Evolutionary conservation across 768 basidiomycete genomes (phyloP), one percentile per base, ranked within the genome.

Genomic region (Podaxis sp.): DNA sequence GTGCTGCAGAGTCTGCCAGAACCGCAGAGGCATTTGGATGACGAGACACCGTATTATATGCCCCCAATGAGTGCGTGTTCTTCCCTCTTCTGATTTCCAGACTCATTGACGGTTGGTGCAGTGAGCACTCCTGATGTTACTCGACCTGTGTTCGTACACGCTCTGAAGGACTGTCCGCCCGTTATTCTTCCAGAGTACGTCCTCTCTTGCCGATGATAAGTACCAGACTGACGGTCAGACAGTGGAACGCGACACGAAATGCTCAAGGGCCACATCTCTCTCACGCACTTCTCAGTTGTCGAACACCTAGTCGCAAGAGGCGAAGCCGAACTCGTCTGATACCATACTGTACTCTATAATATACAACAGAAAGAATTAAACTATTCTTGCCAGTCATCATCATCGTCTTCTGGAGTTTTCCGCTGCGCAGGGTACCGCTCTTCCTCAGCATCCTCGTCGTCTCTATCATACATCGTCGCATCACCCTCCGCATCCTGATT

Each of bases 1-100:
- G 93, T 96, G 4, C 79, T 98, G 28, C 90, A 94, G 68, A 84
- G 88, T 65, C 76, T 98, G 33, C 96, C 96, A 0, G 86, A 85
- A 50, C 80, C 84, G 55, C 89, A 96, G 67, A 82, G 87, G 22
- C 84, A 87, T 55, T 77, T 96, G 59, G 91, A 95, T 61, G 93
- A 96, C 68, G 81, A 83, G 5, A 49, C 55, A 78, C 84, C 3
- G 77, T 85, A 10, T 88, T 90, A 69, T 82, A 88, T 66, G 61
- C 90, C 85, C 52, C 84, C 82, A n/a, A 96, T 89, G 91, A 82
- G 84, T 88, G 73, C 58, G 86, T 77, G 22, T 70, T 53, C 11
- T 51, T 57, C n/a, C 56, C 44, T 53, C 67, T 66, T 17, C 62
- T 62, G 63, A 24, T 22, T 44, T 20, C 40, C 38, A 50, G 55